These are phyloP conservation scores for Mycena albidolilacea DNA, from an alignment of 768 basidiomycete species.

Conservation along the genomic window DNA sequence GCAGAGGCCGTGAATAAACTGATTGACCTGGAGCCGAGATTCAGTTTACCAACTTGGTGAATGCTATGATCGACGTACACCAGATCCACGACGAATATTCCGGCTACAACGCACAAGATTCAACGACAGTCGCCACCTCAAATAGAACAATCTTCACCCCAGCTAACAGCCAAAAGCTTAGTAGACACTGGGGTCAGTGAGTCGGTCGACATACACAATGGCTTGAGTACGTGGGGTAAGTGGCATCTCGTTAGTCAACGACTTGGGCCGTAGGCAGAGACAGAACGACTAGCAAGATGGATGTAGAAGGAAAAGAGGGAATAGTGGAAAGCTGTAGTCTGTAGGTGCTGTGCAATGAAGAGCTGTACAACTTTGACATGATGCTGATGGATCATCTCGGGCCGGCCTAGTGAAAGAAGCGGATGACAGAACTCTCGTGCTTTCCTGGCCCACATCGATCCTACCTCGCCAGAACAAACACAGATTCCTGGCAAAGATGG, in stretches of 20 bases:
- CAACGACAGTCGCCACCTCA: not conserved
- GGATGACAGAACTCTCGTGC: no score
- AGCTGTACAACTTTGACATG: no score
- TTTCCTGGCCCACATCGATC: no score
- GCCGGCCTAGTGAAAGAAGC: no score
- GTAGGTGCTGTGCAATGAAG: no score
- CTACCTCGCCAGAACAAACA: no score
- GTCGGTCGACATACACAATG: not conserved
- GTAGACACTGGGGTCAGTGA: not conserved
- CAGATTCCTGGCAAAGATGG: no score
- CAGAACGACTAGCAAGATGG: no score
- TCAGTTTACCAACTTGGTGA: not conserved
- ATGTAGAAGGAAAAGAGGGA: no score
- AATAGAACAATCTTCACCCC: not conserved
- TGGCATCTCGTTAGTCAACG: not conserved
- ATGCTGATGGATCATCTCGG: no score
- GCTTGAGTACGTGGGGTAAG: not conserved
- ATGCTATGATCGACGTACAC: not conserved
- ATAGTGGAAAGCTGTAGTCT: no score
- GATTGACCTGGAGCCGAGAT: not conserved
- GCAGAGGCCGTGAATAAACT: not conserved
- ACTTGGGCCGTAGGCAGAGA: no score
- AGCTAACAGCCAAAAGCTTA: not conserved
- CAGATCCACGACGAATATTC: conserved; percentile 2
- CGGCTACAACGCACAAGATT: not conserved